Base-by-base conservation (phyloP, 192 early-diverging fungal genomes). In the Linnemannia zychae region DNA sequence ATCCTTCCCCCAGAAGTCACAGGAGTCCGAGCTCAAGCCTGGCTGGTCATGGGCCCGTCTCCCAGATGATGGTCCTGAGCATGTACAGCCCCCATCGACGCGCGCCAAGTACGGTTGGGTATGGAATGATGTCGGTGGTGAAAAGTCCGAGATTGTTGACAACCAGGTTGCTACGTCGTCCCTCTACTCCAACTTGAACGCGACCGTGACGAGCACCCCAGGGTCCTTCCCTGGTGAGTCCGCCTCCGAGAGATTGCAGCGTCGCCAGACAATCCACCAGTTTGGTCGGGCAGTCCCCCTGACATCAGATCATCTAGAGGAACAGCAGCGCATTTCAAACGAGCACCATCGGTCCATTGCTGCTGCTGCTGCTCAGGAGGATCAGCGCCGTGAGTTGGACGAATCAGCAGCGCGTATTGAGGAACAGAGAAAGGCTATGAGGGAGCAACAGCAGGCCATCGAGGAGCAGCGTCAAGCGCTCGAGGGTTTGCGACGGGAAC, bases 51-150 rank as follows among this genome's bases (percentile, higher is more conserved):
- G 83, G 83, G 44, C 74, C 3, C 83, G 73, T 36, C 77, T 85
- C 63, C 73, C 77, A 20, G 82, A 85, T n/a, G 82, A 84, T 37
- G 76, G 76, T 5, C 40, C 76, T 33, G 82, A 74, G 34, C 77
- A 79, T 46, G 69, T 71, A 34, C 77, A 79, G 34, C 72, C 83
- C 15, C 74, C 83, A 5, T 76, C 73, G 17, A 79, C 77, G 1
- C 77, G 77, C n/a, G 74, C 83, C 63, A 85, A 85, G 69, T 85
- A 72, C 24, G 83, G 83, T 36, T 85, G 83, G 83, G 83, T 85
- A 0, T 85, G 83, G 83, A 85, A 72, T 34, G 72, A 78, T 40
- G 66, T 34, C 66, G 83, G 74, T 38, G 82, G 72, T 3, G 77
- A 78, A 72, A 79, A 78, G 77, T 3, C 76, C 5, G 76, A 78